A percentile compares a stretch with the other conserved stretches of the same genome.
These are phyloP conservation scores for Mortierella hygrophila DNA, from an alignment of 192 early-diverging fungal genomes.

Conservation along the genomic window DNA sequence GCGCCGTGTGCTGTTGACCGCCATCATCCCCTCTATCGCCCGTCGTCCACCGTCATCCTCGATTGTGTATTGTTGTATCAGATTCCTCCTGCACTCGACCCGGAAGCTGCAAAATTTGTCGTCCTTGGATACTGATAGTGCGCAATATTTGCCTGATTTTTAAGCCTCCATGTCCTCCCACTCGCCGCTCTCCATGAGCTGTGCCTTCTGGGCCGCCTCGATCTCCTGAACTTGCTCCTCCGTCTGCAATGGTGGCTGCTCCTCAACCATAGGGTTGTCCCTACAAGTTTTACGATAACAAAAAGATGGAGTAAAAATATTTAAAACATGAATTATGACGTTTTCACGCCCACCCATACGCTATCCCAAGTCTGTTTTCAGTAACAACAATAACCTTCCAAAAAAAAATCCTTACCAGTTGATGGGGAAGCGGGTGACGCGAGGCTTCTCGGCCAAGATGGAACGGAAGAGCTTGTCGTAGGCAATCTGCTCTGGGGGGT, in stretches of 20 bases:
- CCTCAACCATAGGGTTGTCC: conserved; percentile 52
- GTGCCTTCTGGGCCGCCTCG: conserved; percentile 40
- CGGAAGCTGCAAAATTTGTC: too few species aligned
- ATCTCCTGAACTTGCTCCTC: conserved; percentile 51
- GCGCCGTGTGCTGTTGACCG: background rate
- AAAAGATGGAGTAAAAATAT: background rate
- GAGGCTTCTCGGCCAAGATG: conserved; percentile 94
- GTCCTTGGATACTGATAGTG: background rate
- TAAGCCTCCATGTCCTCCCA: conserved; percentile 53
- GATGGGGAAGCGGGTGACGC: conserved; percentile 90
- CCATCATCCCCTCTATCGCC: background rate
- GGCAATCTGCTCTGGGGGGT: conserved; percentile 78
- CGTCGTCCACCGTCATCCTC: background rate
- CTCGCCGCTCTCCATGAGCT: conserved; percentile 29
- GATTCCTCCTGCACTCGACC: background rate
- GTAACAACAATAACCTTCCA: background rate
- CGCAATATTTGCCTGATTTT: background rate
- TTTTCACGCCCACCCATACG: too few species aligned
- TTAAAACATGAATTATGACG: background rate
- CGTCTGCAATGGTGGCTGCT: conserved; percentile 49
- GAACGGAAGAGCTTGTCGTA: conserved; percentile 86
- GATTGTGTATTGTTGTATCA: background rate
- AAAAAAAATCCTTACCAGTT: conserved; percentile 68
- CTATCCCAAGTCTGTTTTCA: too few species aligned
- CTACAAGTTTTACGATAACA: conserved; percentile 5